Conservation (phyloP, 2,329 filamentous ascomycete species). For the Fusarium pilosicola region DNA sequence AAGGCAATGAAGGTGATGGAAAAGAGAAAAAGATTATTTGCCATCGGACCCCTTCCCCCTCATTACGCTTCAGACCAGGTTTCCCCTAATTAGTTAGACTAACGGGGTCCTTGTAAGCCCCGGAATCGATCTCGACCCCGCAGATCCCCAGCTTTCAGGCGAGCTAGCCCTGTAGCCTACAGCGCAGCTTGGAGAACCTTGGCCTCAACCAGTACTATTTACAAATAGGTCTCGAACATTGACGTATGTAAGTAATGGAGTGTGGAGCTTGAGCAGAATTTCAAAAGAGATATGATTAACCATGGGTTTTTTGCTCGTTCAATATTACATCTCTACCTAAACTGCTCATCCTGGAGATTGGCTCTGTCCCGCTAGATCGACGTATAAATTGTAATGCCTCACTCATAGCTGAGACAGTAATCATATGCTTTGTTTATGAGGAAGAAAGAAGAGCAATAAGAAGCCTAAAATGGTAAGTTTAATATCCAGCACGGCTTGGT, state of each 20-base stretch:
- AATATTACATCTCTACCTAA: neutral
- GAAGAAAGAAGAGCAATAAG: neutral
- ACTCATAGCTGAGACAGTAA: no score
- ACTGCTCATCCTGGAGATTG: no score
- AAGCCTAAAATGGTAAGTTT: neutral
- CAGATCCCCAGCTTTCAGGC: neutral
- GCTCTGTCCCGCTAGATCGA: neutral
- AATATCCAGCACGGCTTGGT: neutral
- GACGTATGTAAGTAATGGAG: accelerated
- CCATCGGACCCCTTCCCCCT: neutral
- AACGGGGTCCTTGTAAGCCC: neutral
- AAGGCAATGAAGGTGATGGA: neutral
- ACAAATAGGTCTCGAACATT: neutral
- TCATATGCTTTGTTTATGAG: no score
- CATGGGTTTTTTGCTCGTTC: no score
- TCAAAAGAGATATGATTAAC: no score
- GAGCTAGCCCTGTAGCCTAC: neutral
- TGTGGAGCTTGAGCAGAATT: accelerated
- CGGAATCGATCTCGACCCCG: neutral
- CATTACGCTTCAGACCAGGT: neutral
- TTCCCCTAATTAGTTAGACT: neutral
- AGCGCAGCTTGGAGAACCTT: neutral
- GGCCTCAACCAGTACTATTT: neutral
- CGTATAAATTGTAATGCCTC: neutral
- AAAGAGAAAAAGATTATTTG: neutral